Base-by-base conservation (phyloP, 2,329 filamentous ascomycete species). In the Sordariomycetes sp. region DNA sequence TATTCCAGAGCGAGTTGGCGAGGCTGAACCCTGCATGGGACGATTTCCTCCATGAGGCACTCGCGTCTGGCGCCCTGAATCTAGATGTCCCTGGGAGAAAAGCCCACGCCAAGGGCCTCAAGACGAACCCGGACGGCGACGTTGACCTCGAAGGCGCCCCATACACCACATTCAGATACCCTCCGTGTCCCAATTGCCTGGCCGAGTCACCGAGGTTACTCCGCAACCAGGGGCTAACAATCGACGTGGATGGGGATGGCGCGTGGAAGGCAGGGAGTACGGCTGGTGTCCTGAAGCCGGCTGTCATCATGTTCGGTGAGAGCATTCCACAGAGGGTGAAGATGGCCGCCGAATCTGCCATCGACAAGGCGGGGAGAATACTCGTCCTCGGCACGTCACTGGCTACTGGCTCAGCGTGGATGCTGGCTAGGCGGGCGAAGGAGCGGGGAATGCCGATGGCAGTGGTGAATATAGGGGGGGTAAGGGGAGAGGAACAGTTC, bases 241-340 rank as follows among this genome's bases (percentile, higher is more conserved):
- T 97, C 1, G 77, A 88, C 61, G 81, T 88, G 14, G 93, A 97
- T 65, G 65, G 68, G 1, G 90, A 97, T 57, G 93, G 93, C 0
- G 93, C 91, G 0, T 95, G 87, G 89, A 73, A 77, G 46, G 65
- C 78, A 6, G 73, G 74, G 0, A 86, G 83, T 64, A 84, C 80
- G 2, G 89, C 85, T 0, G 94, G 93, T 2, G 83, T 97, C 43
- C 71, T 99, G 58, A 97, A 97, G 68, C 94, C 94, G 3, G 89
- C 89, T 1, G 92, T 99, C 2, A 86, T 92, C 65, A 97, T 97
- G 90, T 97, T 97, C 69, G 94, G 94, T 18, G 94, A 97, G 72
- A 92, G 84, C 60, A 96, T 97, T 55, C 76, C 82, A 0, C 71
- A 73, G 1, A 66, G 73, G 1, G 85, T 92, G 40, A 97, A 95